Percentiles rank a stretch among this genome's conserved stretches.
phyloP scores from a whole-genome alignment of 805 yeast species.

The Saccharomycopsis oosterbeekiorum region DNA sequence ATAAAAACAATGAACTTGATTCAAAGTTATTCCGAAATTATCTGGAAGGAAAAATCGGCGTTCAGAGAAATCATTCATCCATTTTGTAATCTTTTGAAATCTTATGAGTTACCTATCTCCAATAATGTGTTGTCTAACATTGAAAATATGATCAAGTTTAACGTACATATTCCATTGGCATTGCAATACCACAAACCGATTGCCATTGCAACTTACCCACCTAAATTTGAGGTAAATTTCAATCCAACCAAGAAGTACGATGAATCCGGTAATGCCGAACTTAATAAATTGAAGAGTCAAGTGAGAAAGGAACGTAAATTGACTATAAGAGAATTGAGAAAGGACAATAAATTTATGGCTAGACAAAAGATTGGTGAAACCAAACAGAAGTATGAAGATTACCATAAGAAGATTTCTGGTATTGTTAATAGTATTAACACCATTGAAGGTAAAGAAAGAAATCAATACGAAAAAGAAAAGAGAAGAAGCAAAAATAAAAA shows the following conservation, averaged over 20 bases:
- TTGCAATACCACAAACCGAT: slow-evolving; percentile 79
- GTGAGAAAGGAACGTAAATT: slow-evolving; percentile 87
- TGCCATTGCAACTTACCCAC: slow-evolving; percentile 76
- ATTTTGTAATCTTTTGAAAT: slow-evolving; percentile 32
- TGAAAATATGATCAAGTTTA: slow-evolving; percentile 27
- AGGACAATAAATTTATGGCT: slow-evolving; percentile 78
- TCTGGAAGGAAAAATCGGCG: slow-evolving; percentile 58
- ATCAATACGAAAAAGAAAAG: slow-evolving; percentile 82
- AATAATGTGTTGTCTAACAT: slow-evolving; percentile 22
- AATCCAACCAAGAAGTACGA: slow-evolving; percentile 93
- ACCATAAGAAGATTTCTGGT: slow-evolving; percentile 83
- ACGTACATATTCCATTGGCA: slow-evolving; percentile 57
- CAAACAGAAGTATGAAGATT: slow-evolving; percentile 63
- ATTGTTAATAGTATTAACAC: slow-evolving; percentile 82
- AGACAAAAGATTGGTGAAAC: slow-evolving; percentile 75
- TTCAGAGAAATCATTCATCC: slow-evolving; percentile 49
- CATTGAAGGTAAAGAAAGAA: slow-evolving; percentile 91
- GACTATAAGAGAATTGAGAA: slow-evolving; percentile 81
- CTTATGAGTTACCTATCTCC: slow-evolving; percentile 28
- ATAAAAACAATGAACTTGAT: slow-evolving; percentile 25
- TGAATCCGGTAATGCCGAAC: slow-evolving; percentile 71
- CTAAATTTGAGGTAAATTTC: slow-evolving; percentile 91
- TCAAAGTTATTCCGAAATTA: slow-evolving; percentile 24
- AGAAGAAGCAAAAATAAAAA: slow-evolving; percentile 41
- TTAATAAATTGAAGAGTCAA: slow-evolving; percentile 71